Percentiles rank a stretch among this genome's conserved stretches.
Evolutionary conservation across 306 rosid genomes (phyloP).

Genomic region (Vachellia pachyceras): DNA sequence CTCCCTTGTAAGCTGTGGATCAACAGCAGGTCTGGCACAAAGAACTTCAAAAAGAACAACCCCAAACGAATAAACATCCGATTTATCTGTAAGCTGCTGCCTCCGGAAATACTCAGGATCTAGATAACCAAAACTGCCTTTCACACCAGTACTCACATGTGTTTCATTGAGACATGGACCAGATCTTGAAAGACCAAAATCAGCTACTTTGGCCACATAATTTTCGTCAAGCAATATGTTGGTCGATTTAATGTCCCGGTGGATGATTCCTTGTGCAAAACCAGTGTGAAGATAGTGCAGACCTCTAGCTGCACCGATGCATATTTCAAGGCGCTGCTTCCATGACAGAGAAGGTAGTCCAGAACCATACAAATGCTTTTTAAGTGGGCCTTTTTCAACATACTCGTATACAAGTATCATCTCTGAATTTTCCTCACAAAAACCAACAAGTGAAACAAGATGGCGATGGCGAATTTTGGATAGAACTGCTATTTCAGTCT

Average conservation of each 20-base stretch:
- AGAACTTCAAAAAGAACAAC: constrained; percentile 90
- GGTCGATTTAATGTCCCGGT: constrained; percentile 97
- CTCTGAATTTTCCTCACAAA: constrained; percentile 87
- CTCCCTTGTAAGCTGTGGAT: constrained; percentile 89
- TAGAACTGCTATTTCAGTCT: constrained; percentile 89
- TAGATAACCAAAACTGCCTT: constrained; percentile 97
- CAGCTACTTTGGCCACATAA: constrained; percentile 97
- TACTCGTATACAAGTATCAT: constrained; percentile 97
- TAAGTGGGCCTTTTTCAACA: constrained; percentile 92
- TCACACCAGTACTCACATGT: constrained; percentile 95
- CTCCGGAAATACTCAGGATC: constrained; percentile 96
- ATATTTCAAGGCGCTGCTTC: constrained; percentile 86
- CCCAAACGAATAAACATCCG: constrained; percentile 95
- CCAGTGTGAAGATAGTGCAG: constrained; percentile 98
- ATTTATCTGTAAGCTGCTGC: constrained; percentile 91
- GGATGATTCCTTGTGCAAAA: constrained; percentile 87
- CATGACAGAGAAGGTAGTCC: constrained; percentile 83
- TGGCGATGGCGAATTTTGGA: constrained; percentile 98
- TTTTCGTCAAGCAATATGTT: constrained; percentile 93
- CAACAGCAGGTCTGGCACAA: constrained; percentile 93
- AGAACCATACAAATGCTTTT: constrained; percentile 85
- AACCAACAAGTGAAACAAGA: constrained; percentile 88
- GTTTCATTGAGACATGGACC: constrained; percentile 99
- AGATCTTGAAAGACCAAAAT: constrained; percentile 88
- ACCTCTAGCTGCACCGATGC: constrained; percentile 96